Evolutionary conservation across 306 rosid species (phyloP).

Genomic region (Quercus alba): DNA sequence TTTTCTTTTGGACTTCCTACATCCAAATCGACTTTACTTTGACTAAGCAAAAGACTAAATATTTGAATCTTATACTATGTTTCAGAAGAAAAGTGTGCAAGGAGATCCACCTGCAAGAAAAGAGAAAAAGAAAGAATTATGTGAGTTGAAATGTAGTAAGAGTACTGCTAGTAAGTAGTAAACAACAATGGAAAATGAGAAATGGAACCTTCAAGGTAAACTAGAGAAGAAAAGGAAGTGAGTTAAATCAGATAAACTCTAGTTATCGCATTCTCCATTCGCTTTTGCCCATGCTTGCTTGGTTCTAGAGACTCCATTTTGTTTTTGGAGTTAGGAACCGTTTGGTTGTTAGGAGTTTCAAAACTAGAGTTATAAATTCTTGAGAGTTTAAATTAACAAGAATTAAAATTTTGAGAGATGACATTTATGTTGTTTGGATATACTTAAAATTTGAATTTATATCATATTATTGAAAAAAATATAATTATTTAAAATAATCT

Average conservation of each 20-base stretch:
- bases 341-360: too few relatives aligned
- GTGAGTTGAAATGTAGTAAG: not conserved
- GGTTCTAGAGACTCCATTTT: not conserved
- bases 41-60: slow-evolving; percentile 10
- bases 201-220: not conserved
- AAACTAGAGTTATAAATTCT: too few relatives aligned
- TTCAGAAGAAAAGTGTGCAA: not conserved
- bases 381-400: too few relatives aligned
- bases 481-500: too few relatives aligned
- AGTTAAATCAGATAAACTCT: not conserved
- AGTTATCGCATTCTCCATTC: not conserved
- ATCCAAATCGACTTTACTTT: not conserved
- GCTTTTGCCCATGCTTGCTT: not conserved
- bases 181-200: not conserved
- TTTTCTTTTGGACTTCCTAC: not conserved
- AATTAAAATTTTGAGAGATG: too few relatives aligned
- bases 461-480: too few relatives aligned
- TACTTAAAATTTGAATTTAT: too few relatives aligned
- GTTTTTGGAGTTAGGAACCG: not conserved
- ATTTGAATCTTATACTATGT: not conserved
- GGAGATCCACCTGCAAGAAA: slow-evolving; percentile 6
- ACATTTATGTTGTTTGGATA: too few relatives aligned
- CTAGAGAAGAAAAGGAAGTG: not conserved
- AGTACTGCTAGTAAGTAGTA: not conserved
- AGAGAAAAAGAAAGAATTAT: not conserved